phyloP scores from a whole-genome alignment of 768 basidiomycete genomes.

The Guyanaporus albipodus region DNA sequence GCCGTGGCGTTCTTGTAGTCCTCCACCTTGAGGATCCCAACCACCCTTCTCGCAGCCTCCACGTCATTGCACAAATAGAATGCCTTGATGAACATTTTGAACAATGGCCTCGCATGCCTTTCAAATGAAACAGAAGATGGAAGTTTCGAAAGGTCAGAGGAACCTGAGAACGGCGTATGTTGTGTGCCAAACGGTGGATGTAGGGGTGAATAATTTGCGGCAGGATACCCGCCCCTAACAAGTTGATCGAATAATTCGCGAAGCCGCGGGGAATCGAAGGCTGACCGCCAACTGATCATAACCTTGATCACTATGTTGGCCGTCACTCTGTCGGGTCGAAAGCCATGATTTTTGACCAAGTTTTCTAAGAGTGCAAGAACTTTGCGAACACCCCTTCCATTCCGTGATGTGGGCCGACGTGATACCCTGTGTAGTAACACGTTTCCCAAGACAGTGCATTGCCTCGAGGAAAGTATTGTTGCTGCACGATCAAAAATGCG shows the following conservation, averaged over 20 bases:
- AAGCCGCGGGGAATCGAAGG: constrained; percentile 41
- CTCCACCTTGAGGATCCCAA: constrained; percentile 53
- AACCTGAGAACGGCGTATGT: constrained; percentile 3
- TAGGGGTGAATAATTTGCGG: constrained; percentile 24
- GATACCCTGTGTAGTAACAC: constrained; percentile 48
- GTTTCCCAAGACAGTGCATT: constrained; percentile 51
- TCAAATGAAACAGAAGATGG: constrained; percentile 47
- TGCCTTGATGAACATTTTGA: constrained; percentile 69
- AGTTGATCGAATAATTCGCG: constrained; percentile 63
- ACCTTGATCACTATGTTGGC: constrained; percentile 65
- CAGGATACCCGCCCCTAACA: constrained; percentile 56
- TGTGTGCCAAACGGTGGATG: constrained; percentile 46
- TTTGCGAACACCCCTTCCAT: constrained; percentile 45
- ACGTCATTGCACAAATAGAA: constrained; percentile 54
- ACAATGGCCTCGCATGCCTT: constrained; percentile 62
- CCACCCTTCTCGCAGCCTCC: constrained; percentile 47
- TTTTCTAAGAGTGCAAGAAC: constrained; percentile 37
- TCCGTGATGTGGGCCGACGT: constrained; percentile 30
- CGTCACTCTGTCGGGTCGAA: constrained; percentile 65
- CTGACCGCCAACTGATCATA: constrained; percentile 48
- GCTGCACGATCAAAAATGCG: constrained; percentile 35
- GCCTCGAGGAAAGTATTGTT: constrained; percentile 26
- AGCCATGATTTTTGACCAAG: constrained; percentile 43
- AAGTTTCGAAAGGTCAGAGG: constrained; percentile 36
- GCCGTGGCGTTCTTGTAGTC: constrained; percentile 6